Evolutionary conservation across 2,329 filamentous ascomycete genomes (phyloP).

Genomic region (Rhynchosporium graminicola): DNA sequence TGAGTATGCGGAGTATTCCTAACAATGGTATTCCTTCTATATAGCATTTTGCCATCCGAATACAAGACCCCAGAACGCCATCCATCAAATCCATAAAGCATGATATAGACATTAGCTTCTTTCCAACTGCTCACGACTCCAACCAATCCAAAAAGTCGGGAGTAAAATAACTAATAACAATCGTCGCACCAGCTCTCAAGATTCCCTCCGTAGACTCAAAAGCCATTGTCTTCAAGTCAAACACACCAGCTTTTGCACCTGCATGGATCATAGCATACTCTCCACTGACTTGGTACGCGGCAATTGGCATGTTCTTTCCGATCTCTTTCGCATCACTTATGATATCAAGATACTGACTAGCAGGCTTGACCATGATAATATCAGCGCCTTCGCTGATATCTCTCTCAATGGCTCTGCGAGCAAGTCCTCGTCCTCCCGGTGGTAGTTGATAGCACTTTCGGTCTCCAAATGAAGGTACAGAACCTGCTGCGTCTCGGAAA

Average conservation of each 20-base stretch:
- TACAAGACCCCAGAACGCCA: constrained; percentile 19
- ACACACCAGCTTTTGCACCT: constrained; percentile 91
- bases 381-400: constrained; percentile 95
- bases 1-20: background rate
- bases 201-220: constrained; percentile 95
- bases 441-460: constrained; percentile 96
- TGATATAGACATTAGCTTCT: background rate
- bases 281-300: constrained; percentile 95
- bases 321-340: constrained; percentile 97
- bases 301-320: constrained; percentile 85
- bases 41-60: constrained; percentile 1
- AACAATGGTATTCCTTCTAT: constrained; percentile 16
- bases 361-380: constrained; percentile 99
- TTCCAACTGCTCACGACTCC: constrained; percentile 46
- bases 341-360: constrained; percentile 93
- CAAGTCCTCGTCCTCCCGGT: constrained; percentile 86
- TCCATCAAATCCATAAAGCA: constrained; percentile 9
- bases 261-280: constrained; percentile 99
- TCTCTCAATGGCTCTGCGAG: constrained; percentile 82
- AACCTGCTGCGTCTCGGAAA: constrained; percentile 95
- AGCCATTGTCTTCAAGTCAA: constrained; percentile 91
- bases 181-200: constrained; percentile 86
- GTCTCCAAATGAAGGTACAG: constrained; percentile 87
- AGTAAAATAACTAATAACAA: constrained; percentile 92
- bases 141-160: constrained; percentile 75